Evolutionary conservation across 352 stramenopile species (phyloP), one percentile per base, ranked within the genome.

Genomic region (Thalassiosira livingstoniorum): DNA sequence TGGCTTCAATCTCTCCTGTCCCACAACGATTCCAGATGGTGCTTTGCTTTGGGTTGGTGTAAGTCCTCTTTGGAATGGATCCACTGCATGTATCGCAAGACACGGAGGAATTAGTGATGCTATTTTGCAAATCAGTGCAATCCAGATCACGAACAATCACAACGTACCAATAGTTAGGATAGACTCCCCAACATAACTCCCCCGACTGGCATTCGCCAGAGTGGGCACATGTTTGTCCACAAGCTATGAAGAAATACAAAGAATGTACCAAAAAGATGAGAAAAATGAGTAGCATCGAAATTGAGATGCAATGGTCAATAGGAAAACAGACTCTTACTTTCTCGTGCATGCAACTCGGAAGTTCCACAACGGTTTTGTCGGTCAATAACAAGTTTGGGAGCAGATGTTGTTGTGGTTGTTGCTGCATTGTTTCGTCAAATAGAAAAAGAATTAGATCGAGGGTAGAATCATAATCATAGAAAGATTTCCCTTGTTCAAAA

Each of bases 301-400:
- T 67, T 39, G 76, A 45, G 45, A 69, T 77, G 43, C 67, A 84
- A 51, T 65, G n/a, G n/a, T n/a, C n/a, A n/a, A n/a, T n/a, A n/a
- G n/a, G n/a, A n/a, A n/a, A n/a, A n/a, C n/a, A n/a, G n/a, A n/a
- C n/a, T n/a, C n/a, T n/a, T n/a, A n/a, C n/a, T 66, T 60, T 79
- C 75, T 68, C 69, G 45, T 42, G 75, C 84, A 61, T 84, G 68
- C 32, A 83, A 23, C 39, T 89, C 73, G 18, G 55, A 78, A 25
- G 57, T 69, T 27, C 78, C 72, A 71, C 77, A 84, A 61, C 77
- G 65, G 34, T 68, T 47, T 25, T 53, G 55, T 32, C 42, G 67
- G 67, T 70, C 42, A 35, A 80, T 15, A 58, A 77, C 39, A 45
- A 83, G 53, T 34, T 73, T 31, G 43, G 34, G 45, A 73, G 13